Percentiles rank a stretch among this genome's conserved stretches.
Evolutionary conservation across 2,329 filamentous ascomycete genomes (phyloP).

Genomic region (Neurospora sp.): DNA sequence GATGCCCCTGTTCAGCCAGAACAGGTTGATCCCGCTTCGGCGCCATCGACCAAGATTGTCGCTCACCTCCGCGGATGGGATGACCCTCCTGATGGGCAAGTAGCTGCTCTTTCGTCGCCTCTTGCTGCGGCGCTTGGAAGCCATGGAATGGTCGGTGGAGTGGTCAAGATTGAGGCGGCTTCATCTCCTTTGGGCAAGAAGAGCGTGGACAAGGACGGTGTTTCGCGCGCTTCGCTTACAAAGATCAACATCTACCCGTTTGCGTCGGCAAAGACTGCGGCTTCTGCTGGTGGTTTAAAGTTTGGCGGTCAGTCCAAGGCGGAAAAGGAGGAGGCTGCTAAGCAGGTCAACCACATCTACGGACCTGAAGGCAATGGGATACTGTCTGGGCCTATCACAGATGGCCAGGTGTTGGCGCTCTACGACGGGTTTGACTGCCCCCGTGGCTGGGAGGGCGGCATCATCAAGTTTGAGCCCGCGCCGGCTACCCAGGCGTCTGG

Average conservation of each 20-base stretch:
- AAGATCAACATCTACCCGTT: constrained; percentile 77
- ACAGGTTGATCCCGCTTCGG: constrained; percentile 52
- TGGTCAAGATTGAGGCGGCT: constrained; percentile 80
- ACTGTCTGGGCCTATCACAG: constrained; percentile 75
- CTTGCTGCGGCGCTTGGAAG: constrained; percentile 67
- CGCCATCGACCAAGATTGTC: constrained; percentile 57
- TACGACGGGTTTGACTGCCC: constrained; percentile 43
- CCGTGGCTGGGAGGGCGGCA: constrained; percentile 69
- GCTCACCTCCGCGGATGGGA: constrained; percentile 72
- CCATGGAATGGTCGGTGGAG: constrained; percentile 67
- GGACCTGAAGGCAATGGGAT: constrained; percentile 52
- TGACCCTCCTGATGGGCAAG: constrained; percentile 73
- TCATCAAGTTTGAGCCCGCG: constrained; percentile 66
- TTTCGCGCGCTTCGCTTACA: constrained; percentile 33
- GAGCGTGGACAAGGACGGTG: constrained; percentile 32
- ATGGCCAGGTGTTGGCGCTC: constrained; percentile 66
- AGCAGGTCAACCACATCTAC: constrained; percentile 64
- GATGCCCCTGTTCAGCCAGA: constrained; percentile 58
- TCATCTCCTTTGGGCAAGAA: constrained; percentile 59
- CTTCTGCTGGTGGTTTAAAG: constrained; percentile 59
- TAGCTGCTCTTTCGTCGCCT: constrained; percentile 66
- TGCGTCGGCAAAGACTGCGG: constrained; percentile 41
- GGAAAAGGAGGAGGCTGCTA: constrained; percentile 67
- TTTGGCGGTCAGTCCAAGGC: constrained; percentile 83
- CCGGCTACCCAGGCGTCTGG: constrained; percentile 27